Evolutionary conservation across 352 stramenopile genomes (phyloP).

Genomic region (Phytophthora citricola): DNA sequence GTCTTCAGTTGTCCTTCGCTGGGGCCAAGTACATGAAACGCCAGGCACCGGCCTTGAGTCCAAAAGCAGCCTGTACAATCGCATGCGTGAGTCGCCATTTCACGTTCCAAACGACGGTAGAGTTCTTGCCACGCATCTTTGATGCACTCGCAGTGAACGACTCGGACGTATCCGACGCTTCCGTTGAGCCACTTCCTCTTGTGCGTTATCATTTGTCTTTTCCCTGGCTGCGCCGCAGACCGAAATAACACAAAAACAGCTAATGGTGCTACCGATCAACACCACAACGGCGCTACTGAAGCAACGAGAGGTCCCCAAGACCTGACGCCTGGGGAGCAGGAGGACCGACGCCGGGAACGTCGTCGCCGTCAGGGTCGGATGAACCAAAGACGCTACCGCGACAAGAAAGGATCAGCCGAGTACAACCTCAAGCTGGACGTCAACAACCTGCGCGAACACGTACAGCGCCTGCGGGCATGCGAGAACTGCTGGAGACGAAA

Average conservation of each 20-base stretch:
- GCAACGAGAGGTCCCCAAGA: background rate
- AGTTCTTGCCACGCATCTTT: too few species aligned
- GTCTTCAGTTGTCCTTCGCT: too few species aligned
- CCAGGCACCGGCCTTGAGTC: too few species aligned
- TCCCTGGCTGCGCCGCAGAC: background rate
- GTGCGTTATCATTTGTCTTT: slow-evolving; percentile 10
- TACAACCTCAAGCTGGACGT: slow-evolving; percentile 77
- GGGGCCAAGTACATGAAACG: too few species aligned
- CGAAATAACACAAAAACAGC: slow-evolving; percentile 3
- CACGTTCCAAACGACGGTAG: too few species aligned
- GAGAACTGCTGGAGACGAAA: slow-evolving; percentile 53
- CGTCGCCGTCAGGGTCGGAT: slow-evolving; percentile 67
- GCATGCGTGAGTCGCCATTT: background rate
- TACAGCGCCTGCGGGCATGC: slow-evolving; percentile 59
- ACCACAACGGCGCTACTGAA: background rate
- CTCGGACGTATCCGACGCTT: too few species aligned
- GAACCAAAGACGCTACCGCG: slow-evolving; percentile 74
- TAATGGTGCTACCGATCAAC: slow-evolving; percentile 7
- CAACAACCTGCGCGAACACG: slow-evolving; percentile 60
- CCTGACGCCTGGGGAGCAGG: slow-evolving; percentile 11
- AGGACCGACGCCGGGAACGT: slow-evolving; percentile 38
- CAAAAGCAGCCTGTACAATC: background rate
- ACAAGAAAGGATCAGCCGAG: slow-evolving; percentile 69
- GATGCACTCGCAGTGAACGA: too few species aligned
- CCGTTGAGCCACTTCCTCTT: too few species aligned